phyloP scores from a whole-genome alignment of 352 stramenopile genomes.

The Phytophthora gonapodyides region DNA sequence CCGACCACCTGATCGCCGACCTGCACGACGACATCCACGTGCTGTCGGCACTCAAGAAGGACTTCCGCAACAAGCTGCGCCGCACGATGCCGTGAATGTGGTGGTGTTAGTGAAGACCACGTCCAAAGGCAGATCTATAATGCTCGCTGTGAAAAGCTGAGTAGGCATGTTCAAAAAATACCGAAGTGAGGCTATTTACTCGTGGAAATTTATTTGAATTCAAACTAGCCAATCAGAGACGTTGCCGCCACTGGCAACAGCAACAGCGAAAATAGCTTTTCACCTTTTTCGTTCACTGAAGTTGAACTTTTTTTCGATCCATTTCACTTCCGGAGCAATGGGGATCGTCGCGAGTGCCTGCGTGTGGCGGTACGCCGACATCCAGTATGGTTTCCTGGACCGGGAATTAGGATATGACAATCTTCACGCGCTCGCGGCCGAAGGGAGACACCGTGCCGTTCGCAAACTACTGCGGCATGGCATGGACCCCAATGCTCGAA shows the following conservation, averaged over 20 bases:
- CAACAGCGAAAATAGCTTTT: slow-evolving; percentile 16
- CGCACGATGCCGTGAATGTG: slow-evolving; percentile 56
- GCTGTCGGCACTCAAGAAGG: slow-evolving; percentile 76
- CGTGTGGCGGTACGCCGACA: slow-evolving; percentile 59
- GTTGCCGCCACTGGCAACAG: background rate
- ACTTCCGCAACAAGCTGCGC: slow-evolving; percentile 79
- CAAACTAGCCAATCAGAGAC: slow-evolving; percentile 14
- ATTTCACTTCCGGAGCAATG: slow-evolving; percentile 30
- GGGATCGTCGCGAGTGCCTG: slow-evolving; percentile 55
- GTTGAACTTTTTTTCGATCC: slow-evolving; percentile 5
- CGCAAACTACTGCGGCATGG: slow-evolving; percentile 56
- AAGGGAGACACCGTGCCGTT: slow-evolving; percentile 47
- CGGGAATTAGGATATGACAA: slow-evolving; percentile 56
- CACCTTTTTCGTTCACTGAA: background rate
- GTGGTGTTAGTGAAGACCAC: too few species aligned
- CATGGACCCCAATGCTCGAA: slow-evolving; percentile 59
- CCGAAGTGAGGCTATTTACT: slow-evolving; percentile 14
- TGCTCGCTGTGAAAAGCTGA: slow-evolving; percentile 13
- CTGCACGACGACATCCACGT: slow-evolving; percentile 85
- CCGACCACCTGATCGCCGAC: slow-evolving; percentile 74
- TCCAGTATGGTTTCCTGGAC: slow-evolving; percentile 63
- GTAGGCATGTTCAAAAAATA: slow-evolving; percentile 3
- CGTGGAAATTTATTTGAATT: background rate
- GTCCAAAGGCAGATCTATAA: slow-evolving; percentile 25
- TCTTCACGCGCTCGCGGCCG: slow-evolving; percentile 52